Base-by-base conservation (phyloP, 257 asterid genomes). In the Solanum tarapatanum region DNA sequence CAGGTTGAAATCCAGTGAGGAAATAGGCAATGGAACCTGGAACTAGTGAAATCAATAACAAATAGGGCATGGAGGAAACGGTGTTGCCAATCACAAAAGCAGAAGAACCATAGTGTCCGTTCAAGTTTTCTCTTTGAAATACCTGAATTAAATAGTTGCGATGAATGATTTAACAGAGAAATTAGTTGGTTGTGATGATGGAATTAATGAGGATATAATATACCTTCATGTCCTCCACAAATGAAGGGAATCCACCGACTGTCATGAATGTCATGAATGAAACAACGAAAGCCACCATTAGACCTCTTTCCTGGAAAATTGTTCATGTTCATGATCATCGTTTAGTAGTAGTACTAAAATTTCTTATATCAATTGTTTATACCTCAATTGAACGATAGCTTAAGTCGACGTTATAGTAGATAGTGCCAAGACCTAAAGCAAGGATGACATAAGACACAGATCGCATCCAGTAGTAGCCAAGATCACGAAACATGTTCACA, bases 181-280 rank as follows among this genome's bases (percentile, higher is more conserved):
- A 14, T 76, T 58, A 4, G 32, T 17, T 74, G 12, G 32, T 26
- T 70, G 28, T 13, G 36, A 7, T 26, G 43, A 62, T 30, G 17
- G 8, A 37, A n/a, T 11, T 19, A 37, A 33, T 11, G 12, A n/a
- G 1, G 3, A 24, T 32, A 26, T 26, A 68, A 69, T 19, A 23
- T 58, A 92, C 93, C 91, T 93, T 93, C 94, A 93, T 93, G 41
- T 93, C 94, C 86, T 93, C 94, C 32, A 90, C 92, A 37, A 93
- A 90, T n/a, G 95, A 93, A 68, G 93, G 93, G 88, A 93, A 92
- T 58, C 95, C 94, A 37, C 94, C 93, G 14, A 89, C 64, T 6
- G 94, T 90, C 95, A 93, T 93, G 90, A 93, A 93, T 6, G 94
- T 90, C 95, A 93, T 93, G 90, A 93, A 93, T 21, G 93, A 72